These are phyloP conservation scores for Ochetophila trinervis DNA, from an alignment of 306 rosid species.

Conservation along the genomic window DNA sequence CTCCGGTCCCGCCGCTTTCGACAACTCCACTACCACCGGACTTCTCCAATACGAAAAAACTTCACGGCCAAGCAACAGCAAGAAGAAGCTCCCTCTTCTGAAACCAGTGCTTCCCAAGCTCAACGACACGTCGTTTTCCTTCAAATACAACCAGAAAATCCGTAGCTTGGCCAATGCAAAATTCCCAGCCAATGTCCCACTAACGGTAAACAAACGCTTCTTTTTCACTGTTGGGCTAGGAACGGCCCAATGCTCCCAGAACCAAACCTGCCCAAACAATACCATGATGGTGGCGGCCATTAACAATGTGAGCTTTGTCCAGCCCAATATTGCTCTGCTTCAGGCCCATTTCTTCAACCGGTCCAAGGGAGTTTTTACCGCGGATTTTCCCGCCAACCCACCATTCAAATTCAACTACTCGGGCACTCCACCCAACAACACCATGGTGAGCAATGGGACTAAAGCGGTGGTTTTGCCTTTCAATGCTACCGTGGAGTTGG, in stretches of 20 bases:
- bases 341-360: constrained; percentile 67
- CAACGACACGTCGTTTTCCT: constrained; percentile 58
- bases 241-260: constrained; percentile 43
- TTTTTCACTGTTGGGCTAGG: constrained; percentile 72
- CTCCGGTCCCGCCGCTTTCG: constrained; percentile 58
- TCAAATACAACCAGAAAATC: constrained; percentile 40
- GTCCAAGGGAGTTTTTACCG: constrained; percentile 53
- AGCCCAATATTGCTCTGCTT: constrained; percentile 59
- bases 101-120: constrained; percentile 48
- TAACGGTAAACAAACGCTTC: constrained; percentile 39
- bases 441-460: constrained; percentile 46
- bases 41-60: constrained; percentile 45
- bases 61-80: constrained; percentile 4
- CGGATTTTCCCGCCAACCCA: constrained; percentile 65
- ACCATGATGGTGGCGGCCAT: constrained; percentile 45
- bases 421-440: constrained; percentile 60
- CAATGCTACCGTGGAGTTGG: constrained; percentile 56
- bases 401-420: constrained; percentile 60
- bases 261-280: constrained; percentile 55
- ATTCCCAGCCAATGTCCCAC: constrained; percentile 65
- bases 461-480: constrained; percentile 49
- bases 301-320: constrained; percentile 67
- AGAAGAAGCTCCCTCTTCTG: constrained; percentile 39
- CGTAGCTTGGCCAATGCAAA: constrained; percentile 45
- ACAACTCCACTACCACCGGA: constrained; percentile 64